Percentiles rank a stretch among this genome's conserved stretches.
These are phyloP conservation scores for Mucor sp. DNA, from an alignment of 371 early-diverging fungal species.

Conservation along the genomic window DNA sequence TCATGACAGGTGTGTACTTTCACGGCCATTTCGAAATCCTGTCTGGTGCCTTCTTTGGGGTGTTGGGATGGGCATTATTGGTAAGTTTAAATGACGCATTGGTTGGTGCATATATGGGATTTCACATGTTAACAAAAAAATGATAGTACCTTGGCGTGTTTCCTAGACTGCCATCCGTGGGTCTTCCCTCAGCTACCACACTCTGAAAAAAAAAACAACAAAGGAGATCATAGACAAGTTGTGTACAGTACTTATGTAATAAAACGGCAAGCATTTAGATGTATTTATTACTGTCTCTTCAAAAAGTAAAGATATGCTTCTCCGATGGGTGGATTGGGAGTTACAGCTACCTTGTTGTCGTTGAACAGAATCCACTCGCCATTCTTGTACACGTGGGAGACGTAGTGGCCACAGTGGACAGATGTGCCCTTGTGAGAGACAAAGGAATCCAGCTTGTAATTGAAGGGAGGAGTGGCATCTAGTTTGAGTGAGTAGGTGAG, in stretches of 20 bases:
- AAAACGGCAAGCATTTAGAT: neutral
- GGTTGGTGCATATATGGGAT: neutral
- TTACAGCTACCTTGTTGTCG: constrained; percentile 90
- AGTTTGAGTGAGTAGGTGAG: neutral
- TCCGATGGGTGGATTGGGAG: constrained; percentile 65
- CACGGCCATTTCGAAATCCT: constrained; percentile 77
- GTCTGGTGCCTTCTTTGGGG: constrained; percentile 69
- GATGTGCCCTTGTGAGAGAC: constrained; percentile 98
- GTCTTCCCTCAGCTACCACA: constrained; percentile 16
- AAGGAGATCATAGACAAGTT: neutral
- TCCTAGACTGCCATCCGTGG: constrained; percentile 28
- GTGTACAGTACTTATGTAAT: neutral
- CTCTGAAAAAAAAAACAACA: constrained; percentile 1
- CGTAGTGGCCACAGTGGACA: constrained; percentile 96
- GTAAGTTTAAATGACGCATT: constrained; percentile 32
- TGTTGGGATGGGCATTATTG: constrained; percentile 66
- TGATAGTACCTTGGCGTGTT: constrained; percentile 43
- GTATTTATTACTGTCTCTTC: constrained; percentile 31
- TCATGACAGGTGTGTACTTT: constrained; percentile 79
- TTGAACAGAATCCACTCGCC: constrained; percentile 91
- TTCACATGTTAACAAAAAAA: neutral
- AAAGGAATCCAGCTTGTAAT: constrained; percentile 79
- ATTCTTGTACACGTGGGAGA: constrained; percentile 78
- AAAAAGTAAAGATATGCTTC: constrained; percentile 78
- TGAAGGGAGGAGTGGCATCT: constrained; percentile 55